Conservation (phyloP, 2,329 filamentous ascomycete species). For the Juglanconis juglandina region DNA sequence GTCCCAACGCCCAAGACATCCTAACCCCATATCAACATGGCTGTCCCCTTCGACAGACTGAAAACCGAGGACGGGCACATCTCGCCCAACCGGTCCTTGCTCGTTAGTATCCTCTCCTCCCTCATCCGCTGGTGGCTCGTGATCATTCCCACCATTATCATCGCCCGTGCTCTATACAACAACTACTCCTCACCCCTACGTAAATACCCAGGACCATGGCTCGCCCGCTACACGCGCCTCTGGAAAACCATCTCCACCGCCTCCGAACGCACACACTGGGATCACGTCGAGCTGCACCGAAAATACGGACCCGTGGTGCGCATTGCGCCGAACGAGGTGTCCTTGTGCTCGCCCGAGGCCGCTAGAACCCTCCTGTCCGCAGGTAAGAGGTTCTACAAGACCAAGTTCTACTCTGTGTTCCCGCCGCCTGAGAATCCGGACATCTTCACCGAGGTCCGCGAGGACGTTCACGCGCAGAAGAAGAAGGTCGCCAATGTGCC, state of each 20-base stretch:
- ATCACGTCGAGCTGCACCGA: constrained; percentile 42
- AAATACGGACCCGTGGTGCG: constrained; percentile 47
- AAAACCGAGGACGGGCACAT: constrained; percentile 24
- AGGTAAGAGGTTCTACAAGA: constrained; percentile 52
- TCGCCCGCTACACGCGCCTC: constrained; percentile 34
- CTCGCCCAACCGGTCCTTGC: constrained; percentile 23
- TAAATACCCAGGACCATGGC: constrained; percentile 32
- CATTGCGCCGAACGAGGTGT: constrained; percentile 47
- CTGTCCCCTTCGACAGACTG: constrained; percentile 19
- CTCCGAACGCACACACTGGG: constrained; percentile 37
- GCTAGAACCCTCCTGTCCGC: constrained; percentile 44
- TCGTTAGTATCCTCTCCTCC: constrained; percentile 21
- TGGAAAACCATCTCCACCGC: constrained; percentile 40
- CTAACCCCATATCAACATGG: constrained; percentile 21
- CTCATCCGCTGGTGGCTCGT: constrained; percentile 28
- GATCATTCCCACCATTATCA: constrained; percentile 25
- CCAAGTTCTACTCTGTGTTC: constrained; percentile 51
- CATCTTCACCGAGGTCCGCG: constrained; percentile 54
- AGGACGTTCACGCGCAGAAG: constrained; percentile 53
- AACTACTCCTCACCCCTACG: constrained; percentile 33
- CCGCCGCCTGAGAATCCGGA: constrained; percentile 55
- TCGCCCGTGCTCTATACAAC: constrained; percentile 27
- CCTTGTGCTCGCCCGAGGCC: constrained; percentile 42
- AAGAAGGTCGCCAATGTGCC: constrained; percentile 51
- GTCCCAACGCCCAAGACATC: background rate